phyloP scores from a whole-genome alignment of 768 basidiomycete genomes.

The Lyophyllum decastes region DNA sequence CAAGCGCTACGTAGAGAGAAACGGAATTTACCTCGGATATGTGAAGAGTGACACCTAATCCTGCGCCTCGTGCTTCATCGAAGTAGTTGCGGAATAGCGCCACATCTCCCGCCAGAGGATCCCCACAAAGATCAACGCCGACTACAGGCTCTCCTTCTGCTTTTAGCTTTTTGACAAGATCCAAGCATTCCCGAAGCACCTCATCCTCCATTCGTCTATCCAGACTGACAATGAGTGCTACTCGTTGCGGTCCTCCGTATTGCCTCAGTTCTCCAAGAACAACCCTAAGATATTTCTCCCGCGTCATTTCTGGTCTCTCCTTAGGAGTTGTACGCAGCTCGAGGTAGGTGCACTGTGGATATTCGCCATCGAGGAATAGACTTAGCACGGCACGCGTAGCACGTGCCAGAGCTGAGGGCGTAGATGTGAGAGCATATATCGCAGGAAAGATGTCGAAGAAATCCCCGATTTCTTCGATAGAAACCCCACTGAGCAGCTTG shows the following conservation, averaged over 20 bases:
- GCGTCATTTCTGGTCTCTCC: slow-evolving; percentile 55
- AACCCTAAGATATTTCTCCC: slow-evolving; percentile 59
- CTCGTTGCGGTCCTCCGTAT: slow-evolving; percentile 48
- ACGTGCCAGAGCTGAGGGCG: slow-evolving; percentile 49
- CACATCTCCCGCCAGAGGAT: slow-evolving; percentile 66
- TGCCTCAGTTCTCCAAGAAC: slow-evolving; percentile 66
- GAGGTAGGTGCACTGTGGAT: slow-evolving; percentile 66
- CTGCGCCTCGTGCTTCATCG: slow-evolving; percentile 53
- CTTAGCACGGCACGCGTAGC: slow-evolving; percentile 68
- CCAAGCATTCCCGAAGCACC: slow-evolving; percentile 56
- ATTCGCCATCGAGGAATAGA: slow-evolving; percentile 53
- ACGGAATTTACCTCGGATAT: slow-evolving; percentile 69
- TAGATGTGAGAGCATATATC: slow-evolving; percentile 77
- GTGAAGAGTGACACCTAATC: slow-evolving; percentile 76
- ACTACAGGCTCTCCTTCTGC: slow-evolving; percentile 63
- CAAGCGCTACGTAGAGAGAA: background rate
- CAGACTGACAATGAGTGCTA: slow-evolving; percentile 72
- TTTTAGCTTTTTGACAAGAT: slow-evolving; percentile 56
- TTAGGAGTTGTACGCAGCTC: slow-evolving; percentile 86
- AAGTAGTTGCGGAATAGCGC: slow-evolving; percentile 51
- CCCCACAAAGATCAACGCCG: slow-evolving; percentile 81
- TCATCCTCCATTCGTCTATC: slow-evolving; percentile 65
- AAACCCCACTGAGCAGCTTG: slow-evolving; percentile 42
- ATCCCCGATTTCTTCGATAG: slow-evolving; percentile 59
- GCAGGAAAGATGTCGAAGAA: slow-evolving; percentile 78